Percentiles rank a stretch among this genome's conserved stretches.
phyloP scores from a whole-genome alignment of 352 stramenopile species.

The Globisporangium nunn region DNA sequence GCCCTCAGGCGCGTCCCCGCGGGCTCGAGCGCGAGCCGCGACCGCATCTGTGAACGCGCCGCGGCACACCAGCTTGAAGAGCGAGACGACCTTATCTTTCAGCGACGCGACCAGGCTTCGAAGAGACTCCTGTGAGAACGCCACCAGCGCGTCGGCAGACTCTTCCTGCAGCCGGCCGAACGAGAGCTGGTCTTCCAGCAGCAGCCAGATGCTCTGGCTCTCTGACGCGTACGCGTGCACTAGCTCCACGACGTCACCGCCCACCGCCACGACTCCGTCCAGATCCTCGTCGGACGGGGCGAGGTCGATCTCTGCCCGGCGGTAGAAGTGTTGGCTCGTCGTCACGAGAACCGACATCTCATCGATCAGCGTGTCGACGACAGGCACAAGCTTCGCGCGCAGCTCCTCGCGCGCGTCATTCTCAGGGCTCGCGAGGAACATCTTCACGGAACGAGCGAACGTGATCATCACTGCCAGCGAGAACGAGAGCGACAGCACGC shows the following conservation, averaged over 20 bases:
- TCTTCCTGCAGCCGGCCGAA: conserved; percentile 10
- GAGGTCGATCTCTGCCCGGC: conserved; percentile 62
- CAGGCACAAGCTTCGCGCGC: conserved; percentile 21
- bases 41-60: conserved; percentile 73
- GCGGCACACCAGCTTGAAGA: conserved; percentile 75
- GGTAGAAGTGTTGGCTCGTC: conserved; percentile 52
- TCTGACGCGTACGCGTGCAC: conserved; percentile 48
- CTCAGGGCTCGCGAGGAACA: conserved; percentile 19
- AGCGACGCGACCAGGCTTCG: conserved; percentile 36
- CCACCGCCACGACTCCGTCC: conserved; percentile 49
- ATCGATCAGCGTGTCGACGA: conserved; percentile 36
- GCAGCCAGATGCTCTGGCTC: conserved; percentile 29
- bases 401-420: conserved; percentile 21
- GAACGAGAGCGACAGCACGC: conserved; percentile 42
- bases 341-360: conserved; percentile 30
- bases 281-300: conserved; percentile 58
- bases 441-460: conserved; percentile 27
- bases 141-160: conserved; percentile 25
- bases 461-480: conserved; percentile 53
- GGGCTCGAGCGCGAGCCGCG: conserved; percentile 28
- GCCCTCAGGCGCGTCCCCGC: conserved; percentile 15
- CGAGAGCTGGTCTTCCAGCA: conserved; percentile 38
- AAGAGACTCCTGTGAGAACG: conserved; percentile 40
- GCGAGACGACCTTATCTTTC: conserved; percentile 51
- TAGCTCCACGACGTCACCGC: conserved; percentile 49